A percentile compares a stretch with the other conserved stretches of the same genome.
These are phyloP conservation scores for Neofusicoccum parvum DNA, from an alignment of 2,329 filamentous ascomycete species.

Conservation along the genomic window DNA sequence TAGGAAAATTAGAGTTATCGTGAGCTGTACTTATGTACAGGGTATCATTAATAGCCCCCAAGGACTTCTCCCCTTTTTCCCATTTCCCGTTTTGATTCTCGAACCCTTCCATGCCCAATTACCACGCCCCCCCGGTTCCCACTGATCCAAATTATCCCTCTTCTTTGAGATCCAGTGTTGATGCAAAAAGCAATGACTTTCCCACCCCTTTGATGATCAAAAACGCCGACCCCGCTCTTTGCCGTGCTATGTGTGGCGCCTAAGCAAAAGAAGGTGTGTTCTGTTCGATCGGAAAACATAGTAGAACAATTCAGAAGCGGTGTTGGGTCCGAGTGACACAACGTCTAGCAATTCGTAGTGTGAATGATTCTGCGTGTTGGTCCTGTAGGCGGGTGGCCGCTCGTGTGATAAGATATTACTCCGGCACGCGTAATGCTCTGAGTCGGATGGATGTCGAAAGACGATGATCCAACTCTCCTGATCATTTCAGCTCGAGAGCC, in stretches of 20 bases:
- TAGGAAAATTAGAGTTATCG: background rate
- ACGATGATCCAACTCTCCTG: background rate
- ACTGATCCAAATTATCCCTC: conserved; percentile 4
- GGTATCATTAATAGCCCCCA: conserved; percentile 10
- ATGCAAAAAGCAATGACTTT: background rate
- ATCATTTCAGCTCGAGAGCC: background rate
- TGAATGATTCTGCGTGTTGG: background rate
- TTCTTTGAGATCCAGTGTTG: background rate
- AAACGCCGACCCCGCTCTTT: conserved; percentile 9
- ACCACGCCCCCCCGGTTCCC: background rate
- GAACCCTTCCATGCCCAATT: background rate
- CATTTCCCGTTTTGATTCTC: background rate
- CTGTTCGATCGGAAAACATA: background rate
- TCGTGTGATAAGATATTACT: background rate
- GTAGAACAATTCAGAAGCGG: background rate
- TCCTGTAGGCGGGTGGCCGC: background rate
- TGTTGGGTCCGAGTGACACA: background rate
- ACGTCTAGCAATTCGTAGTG: background rate
- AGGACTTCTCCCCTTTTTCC: too few species aligned
- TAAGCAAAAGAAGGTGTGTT: background rate
- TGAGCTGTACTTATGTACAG: conserved; percentile 15
- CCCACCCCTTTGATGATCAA: background rate
- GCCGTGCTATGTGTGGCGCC: background rate
- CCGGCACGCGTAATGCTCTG: background rate
- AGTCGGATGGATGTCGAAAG: background rate